phyloP scores from a whole-genome alignment of 768 basidiomycete genomes.

The Serpula lacrymans region DNA sequence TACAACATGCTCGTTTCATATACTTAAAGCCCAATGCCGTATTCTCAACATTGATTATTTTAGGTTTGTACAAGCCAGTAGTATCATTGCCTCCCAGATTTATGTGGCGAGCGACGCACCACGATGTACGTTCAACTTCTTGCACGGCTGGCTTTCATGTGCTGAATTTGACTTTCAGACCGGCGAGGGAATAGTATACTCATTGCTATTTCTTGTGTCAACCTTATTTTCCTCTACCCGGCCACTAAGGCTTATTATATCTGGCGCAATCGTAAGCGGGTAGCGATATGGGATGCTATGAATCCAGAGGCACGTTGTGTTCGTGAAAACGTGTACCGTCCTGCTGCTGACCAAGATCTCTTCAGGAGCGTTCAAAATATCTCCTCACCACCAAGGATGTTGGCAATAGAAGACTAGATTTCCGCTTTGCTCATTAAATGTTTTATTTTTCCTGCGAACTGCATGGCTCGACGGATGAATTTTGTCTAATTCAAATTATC shows the following conservation, averaged over 20 bases:
- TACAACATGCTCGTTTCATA: conserved; percentile 45
- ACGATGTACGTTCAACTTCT: conserved; percentile 36
- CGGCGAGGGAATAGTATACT: conserved; percentile 55
- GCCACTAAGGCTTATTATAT: conserved; percentile 52
- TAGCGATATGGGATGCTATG: conserved; percentile 56
- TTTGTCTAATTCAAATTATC: too few species aligned
- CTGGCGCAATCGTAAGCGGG: conserved; percentile 55
- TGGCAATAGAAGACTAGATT: conserved; percentile 58
- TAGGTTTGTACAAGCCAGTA: conserved; percentile 42
- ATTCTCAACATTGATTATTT: background rate
- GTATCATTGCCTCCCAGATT: conserved; percentile 49
- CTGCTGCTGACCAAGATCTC: background rate
- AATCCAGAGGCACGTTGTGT: conserved; percentile 37
- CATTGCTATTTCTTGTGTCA: conserved; percentile 50
- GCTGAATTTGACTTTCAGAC: conserved; percentile 29
- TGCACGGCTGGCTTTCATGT: too few species aligned
- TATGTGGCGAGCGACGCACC: conserved; percentile 59
- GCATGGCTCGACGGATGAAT: too few species aligned
- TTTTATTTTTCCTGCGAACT: too few species aligned
- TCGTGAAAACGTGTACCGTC: background rate
- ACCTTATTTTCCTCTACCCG: conserved; percentile 51
- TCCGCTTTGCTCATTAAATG: conserved; percentile 52
- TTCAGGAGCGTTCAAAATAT: conserved; percentile 53
- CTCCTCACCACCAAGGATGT: conserved; percentile 55
- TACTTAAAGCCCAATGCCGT: background rate